phyloP scores from a whole-genome alignment of 1,284 basidiomycete species.

The Puccinia brachypodii region DNA sequence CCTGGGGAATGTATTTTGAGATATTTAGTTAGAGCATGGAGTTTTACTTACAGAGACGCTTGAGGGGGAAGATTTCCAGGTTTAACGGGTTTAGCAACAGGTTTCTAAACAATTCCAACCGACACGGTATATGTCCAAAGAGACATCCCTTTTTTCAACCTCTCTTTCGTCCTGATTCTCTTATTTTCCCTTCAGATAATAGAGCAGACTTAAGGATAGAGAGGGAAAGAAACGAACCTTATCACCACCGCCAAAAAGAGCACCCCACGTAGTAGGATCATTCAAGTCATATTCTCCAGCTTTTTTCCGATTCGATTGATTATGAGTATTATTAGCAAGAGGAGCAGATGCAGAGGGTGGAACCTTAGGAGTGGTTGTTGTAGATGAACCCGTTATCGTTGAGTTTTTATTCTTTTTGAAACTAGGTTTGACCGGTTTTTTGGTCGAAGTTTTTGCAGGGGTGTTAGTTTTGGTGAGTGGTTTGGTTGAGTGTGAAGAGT shows the following conservation, averaged over 20 bases:
- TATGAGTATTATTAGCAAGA: background rate
- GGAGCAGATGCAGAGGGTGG: background rate
- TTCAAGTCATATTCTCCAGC: conserved; percentile 38
- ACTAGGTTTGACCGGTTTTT: conserved; percentile 27
- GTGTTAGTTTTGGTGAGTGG: background rate
- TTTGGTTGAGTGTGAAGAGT: background rate
- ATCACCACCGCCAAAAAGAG: conserved; percentile 31
- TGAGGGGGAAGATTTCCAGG: conserved; percentile 35
- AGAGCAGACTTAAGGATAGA: background rate
- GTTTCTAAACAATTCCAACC: conserved; percentile 1
- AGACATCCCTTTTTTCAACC: no score
- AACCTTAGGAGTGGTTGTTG: conserved; percentile 2
- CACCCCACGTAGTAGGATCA: conserved; percentile 39
- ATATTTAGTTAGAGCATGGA: background rate
- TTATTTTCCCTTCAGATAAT: background rate
- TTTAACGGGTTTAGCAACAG: conserved; percentile 16
- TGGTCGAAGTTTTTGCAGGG: conserved; percentile 12
- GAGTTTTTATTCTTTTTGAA: conserved; percentile 8
- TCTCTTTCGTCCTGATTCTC: no score
- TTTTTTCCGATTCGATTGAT: conserved; percentile 4
- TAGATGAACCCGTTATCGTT: background rate
- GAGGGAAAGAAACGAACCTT: background rate
- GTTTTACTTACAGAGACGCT: conserved; percentile 10
- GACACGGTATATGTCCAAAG: no score
- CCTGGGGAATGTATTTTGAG: no score